Conservation (phyloP, 495 filamentous ascomycete genomes). For the Lichenothelia convexa region DNA sequence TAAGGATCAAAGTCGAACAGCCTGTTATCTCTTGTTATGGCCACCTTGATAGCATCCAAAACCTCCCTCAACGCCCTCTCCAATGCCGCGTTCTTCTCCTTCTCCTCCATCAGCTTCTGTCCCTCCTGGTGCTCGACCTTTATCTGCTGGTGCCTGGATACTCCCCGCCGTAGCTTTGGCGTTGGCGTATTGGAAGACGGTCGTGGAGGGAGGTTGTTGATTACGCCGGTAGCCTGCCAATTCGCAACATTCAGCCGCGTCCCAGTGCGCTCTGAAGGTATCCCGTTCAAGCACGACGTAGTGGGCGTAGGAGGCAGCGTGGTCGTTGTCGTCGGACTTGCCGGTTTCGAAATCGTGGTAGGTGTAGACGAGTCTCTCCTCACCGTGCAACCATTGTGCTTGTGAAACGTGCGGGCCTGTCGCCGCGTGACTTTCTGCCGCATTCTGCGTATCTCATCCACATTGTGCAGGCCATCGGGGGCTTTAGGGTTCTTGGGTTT, state of each 20-base stretch:
- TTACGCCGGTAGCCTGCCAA: constrained; percentile 68
- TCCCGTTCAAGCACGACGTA: neutral
- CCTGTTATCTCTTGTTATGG: constrained; percentile 44
- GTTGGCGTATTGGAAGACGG: constrained; percentile 21
- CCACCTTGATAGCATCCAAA: constrained; percentile 58
- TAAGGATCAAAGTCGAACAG: constrained; percentile 69
- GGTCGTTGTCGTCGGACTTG: too few relatives aligned
- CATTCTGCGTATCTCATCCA: constrained; percentile 67
- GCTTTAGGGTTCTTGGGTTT: constrained; percentile 70
- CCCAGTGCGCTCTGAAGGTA: constrained; percentile 24
- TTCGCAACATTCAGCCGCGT: constrained; percentile 41
- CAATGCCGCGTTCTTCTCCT: constrained; percentile 59
- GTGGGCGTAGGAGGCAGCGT: too few relatives aligned
- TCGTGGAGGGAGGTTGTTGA: constrained; percentile 49
- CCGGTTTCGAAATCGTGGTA: too few relatives aligned
- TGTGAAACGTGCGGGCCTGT: constrained; percentile 48
- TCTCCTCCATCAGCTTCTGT: constrained; percentile 37
- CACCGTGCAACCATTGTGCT: constrained; percentile 3
- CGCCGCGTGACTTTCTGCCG: constrained; percentile 68
- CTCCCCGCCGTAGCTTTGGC: constrained; percentile 21
- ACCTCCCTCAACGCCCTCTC: constrained; percentile 71
- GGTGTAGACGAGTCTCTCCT: constrained; percentile 1
- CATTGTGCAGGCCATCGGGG: constrained; percentile 70
- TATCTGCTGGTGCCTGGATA: constrained; percentile 27
- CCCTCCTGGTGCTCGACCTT: constrained; percentile 40